Evolutionary conservation across 805 yeast genomes (phyloP).

Genomic region (Spathaspora arborariae): DNA sequence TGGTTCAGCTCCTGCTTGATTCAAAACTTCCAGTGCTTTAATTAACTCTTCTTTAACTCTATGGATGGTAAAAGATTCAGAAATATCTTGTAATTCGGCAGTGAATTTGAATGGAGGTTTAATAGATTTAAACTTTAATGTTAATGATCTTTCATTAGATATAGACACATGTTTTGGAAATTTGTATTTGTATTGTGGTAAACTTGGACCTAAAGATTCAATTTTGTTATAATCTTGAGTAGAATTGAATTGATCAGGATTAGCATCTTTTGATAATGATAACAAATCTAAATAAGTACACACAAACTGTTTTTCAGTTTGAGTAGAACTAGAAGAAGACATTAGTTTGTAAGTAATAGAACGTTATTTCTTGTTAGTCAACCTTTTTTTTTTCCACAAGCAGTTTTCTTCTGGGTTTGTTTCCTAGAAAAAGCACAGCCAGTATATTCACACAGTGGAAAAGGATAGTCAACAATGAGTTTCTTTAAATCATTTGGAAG

Average conservation of each 20-base stretch:
- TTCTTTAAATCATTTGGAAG: slow-evolving; percentile 32
- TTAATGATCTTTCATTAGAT: slow-evolving; percentile 12
- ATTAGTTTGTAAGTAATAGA: not conserved
- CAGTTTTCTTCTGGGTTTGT: not conserved
- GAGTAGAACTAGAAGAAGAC: not conserved
- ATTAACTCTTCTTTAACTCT: slow-evolving; percentile 37
- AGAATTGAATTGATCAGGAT: slow-evolving; percentile 28
- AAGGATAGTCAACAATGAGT: slow-evolving; percentile 22
- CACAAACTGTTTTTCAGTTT: slow-evolving; percentile 43
- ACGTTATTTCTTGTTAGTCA: not conserved
- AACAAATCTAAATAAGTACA: slow-evolving; percentile 47
- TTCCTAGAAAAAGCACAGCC: not conserved
- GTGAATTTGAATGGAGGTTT: slow-evolving; percentile 66
- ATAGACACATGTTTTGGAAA: slow-evolving; percentile 21
- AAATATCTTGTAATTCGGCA: slow-evolving; percentile 19
- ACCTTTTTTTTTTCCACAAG: not conserved
- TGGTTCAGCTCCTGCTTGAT: slow-evolving; percentile 26
- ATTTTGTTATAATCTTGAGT: slow-evolving; percentile 26
- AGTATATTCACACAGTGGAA: not conserved
- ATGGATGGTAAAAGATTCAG: slow-evolving; percentile 28
- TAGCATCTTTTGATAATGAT: slow-evolving; percentile 37
- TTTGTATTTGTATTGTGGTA: slow-evolving; percentile 41
- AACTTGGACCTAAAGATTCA: slow-evolving; percentile 41
- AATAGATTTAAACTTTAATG: slow-evolving; percentile 55
- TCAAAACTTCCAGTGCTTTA: slow-evolving; percentile 21